A percentile compares a stretch with the other conserved stretches of the same genome.
Conservation (phyloP, 1,284 basidiomycete species). For the Apiotrichum brassicae region DNA sequence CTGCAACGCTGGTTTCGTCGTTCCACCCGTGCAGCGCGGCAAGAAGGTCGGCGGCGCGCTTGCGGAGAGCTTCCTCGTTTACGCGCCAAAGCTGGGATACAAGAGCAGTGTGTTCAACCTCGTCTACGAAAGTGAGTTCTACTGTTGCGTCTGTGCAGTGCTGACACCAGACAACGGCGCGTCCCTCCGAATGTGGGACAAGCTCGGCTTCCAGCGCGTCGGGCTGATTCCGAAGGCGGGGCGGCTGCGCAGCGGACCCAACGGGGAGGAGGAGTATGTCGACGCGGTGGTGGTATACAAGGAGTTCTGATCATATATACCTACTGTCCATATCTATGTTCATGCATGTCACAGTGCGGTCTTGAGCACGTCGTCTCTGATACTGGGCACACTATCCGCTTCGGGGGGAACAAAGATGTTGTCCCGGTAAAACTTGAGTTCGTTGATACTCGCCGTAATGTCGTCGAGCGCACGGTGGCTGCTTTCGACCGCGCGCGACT, state of each 20-base stretch:
- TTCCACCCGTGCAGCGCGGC: slow-evolving; percentile 62
- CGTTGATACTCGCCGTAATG: slow-evolving; percentile 48
- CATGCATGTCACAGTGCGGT: slow-evolving; percentile 21
- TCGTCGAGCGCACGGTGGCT: slow-evolving; percentile 49
- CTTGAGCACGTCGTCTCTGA: slow-evolving; percentile 14
- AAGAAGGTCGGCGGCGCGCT: slow-evolving; percentile 66
- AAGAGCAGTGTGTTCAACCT: slow-evolving; percentile 87
- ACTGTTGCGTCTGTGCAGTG: background rate
- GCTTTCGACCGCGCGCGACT: slow-evolving; percentile 26
- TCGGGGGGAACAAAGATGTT: slow-evolving; percentile 44
- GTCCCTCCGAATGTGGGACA: slow-evolving; percentile 70
- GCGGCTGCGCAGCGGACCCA: slow-evolving; percentile 56
- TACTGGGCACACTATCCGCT: background rate
- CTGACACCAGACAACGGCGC: slow-evolving; percentile 48
- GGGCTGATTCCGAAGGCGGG: slow-evolving; percentile 83
- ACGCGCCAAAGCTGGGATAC: slow-evolving; percentile 67
- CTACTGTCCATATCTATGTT: background rate
- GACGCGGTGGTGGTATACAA: slow-evolving; percentile 84
- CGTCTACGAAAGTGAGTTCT: slow-evolving; percentile 72
- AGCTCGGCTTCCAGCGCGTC: slow-evolving; percentile 70
- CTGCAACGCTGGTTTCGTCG: slow-evolving; percentile 70
- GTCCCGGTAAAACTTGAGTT: slow-evolving; percentile 47
- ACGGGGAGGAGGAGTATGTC: slow-evolving; percentile 72
- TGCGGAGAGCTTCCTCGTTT: slow-evolving; percentile 72
- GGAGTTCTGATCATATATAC: slow-evolving; percentile 27